Conservation (phyloP, 1,139 yeast species). For the Debaryomyces nepalensis region DNA sequence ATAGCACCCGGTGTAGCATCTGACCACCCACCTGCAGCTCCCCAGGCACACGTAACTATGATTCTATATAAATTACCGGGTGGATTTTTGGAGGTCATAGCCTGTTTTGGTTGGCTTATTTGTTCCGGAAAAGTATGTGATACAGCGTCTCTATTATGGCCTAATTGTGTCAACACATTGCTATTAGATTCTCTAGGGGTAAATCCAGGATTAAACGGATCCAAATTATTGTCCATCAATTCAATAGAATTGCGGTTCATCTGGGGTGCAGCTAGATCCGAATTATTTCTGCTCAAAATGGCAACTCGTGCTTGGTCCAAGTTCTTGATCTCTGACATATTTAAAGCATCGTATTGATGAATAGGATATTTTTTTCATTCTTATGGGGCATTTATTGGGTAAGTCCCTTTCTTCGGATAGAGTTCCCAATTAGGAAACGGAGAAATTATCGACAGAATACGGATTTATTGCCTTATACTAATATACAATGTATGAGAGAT, state of each 20-base stretch:
- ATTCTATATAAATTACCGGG: slow-evolving; percentile 50
- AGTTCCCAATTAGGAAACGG: not conserved
- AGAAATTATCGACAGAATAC: no score
- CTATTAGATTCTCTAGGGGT: slow-evolving; percentile 18
- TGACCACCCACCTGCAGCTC: slow-evolving; percentile 39
- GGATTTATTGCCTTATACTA: slow-evolving; percentile 8
- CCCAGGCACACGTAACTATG: slow-evolving; percentile 46
- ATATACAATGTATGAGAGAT: slow-evolving; percentile 8
- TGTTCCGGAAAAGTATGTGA: slow-evolving; percentile 15
- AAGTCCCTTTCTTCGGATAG: not conserved
- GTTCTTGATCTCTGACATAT: slow-evolving; percentile 4
- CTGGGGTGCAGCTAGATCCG: slow-evolving; percentile 11
- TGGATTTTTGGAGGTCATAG: slow-evolving; percentile 40
- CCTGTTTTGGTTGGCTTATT: slow-evolving; percentile 11
- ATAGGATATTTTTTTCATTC: no score
- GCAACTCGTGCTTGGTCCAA: slow-evolving; percentile 18
- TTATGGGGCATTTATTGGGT: no score
- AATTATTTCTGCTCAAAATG: slow-evolving; percentile 17
- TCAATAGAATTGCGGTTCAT: slow-evolving; percentile 3
- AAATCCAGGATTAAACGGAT: slow-evolving; percentile 17
- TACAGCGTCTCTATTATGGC: not conserved
- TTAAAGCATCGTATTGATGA: not conserved
- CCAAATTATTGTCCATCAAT: not conserved
- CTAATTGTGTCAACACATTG: slow-evolving; percentile 16
- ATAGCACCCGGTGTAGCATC: slow-evolving; percentile 56